phyloP scores from a whole-genome alignment of 228 moss, liverwort and hornwort species.

The Sphagnum magellanicum region DNA sequence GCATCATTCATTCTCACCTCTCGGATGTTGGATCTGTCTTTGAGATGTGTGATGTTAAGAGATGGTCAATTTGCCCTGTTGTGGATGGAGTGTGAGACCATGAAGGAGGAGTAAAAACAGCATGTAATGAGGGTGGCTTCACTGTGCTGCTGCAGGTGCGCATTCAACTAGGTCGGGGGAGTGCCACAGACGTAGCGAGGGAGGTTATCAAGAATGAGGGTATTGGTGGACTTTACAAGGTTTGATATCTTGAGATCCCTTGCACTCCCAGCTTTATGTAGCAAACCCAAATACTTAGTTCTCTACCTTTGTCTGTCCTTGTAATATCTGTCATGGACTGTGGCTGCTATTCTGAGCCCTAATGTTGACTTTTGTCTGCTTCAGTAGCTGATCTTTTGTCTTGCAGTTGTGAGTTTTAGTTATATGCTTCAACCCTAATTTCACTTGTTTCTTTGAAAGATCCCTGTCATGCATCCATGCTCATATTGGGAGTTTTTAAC shows the following conservation, averaged over 20 bases:
- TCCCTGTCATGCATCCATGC: background rate
- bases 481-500: no score
- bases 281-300: background rate
- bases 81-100: no score
- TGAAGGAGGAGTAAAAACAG: no score
- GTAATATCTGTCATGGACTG: background rate
- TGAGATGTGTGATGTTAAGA: no score
- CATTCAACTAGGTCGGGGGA: constrained; percentile 94
- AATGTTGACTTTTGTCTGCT: no score
- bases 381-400: background rate
- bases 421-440: no score
- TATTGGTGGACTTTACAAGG: constrained; percentile 78
- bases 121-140: no score
- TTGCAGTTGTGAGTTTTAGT: background rate
- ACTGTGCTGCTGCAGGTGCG: constrained; percentile 44
- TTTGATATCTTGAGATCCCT: constrained; percentile 1
- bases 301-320: background rate
- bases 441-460: background rate
- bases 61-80: no score
- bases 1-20: no score
- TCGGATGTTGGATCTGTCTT: no score
- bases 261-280: background rate
- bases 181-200: constrained; percentile 61
- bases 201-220: constrained; percentile 78
- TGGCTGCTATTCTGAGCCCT: background rate